These are phyloP conservation scores for Wickerhamiella australiensis DNA, from an alignment of 805 yeast species.

Conservation along the genomic window DNA sequence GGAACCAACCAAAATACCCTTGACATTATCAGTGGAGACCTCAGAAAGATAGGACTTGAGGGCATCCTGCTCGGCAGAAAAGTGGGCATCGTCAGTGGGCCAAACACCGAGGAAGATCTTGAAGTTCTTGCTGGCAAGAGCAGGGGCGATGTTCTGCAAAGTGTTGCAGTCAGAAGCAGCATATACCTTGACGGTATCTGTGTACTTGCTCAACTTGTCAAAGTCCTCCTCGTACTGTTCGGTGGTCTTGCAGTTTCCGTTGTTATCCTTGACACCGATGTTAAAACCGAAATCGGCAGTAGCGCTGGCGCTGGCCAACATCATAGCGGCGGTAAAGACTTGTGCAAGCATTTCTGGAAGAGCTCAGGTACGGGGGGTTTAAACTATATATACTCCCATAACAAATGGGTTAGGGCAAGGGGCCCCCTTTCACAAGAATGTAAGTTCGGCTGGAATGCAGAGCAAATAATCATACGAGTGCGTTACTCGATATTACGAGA, in stretches of 20 bases:
- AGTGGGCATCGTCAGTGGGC: conserved; percentile 83
- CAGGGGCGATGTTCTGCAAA: conserved; percentile 72
- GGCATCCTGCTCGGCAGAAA: conserved; percentile 60
- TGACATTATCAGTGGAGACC: conserved; percentile 48
- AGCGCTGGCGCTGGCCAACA: conserved; percentile 29
- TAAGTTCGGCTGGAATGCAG: neutral
- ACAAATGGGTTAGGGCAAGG: conserved; percentile 3
- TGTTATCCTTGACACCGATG: conserved; percentile 73
- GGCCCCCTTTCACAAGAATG: neutral
- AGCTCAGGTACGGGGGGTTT: neutral
- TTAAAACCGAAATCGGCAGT: conserved; percentile 69
- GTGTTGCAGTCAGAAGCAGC: conserved; percentile 94
- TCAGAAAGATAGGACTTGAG: conserved; percentile 57
- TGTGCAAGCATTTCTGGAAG: conserved; percentile 4
- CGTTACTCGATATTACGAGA: too few relatives aligned
- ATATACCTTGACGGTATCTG: conserved; percentile 66
- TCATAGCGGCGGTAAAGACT: conserved; percentile 9
- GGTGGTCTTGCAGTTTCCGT: conserved; percentile 58
- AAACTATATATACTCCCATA: neutral
- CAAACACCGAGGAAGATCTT: conserved; percentile 74
- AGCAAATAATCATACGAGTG: neutral
- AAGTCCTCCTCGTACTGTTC: conserved; percentile 62
- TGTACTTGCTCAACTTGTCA: conserved; percentile 42
- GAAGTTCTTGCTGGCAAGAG: conserved; percentile 67
- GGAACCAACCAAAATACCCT: conserved; percentile 81